A percentile compares a stretch with the other conserved stretches of the same genome.
These are phyloP conservation scores for Sphagnum contortum DNA, from an alignment of 225 moss, liverwort and hornwort genomes.

Conservation along the genomic window DNA sequence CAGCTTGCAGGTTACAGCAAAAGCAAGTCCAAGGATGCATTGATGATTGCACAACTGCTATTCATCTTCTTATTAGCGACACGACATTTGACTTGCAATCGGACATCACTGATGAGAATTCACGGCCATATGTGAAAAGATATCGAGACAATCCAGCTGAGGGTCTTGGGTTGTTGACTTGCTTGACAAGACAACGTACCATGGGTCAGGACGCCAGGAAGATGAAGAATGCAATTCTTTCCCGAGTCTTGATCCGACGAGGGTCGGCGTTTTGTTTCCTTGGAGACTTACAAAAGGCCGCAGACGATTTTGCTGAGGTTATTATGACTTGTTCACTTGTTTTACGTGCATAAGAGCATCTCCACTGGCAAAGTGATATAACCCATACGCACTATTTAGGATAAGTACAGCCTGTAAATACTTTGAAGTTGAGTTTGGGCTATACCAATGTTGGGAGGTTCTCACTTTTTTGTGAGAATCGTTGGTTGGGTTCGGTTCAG, in stretches of 20 bases:
- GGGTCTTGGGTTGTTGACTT: constrained; percentile 34
- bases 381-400: no score
- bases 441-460: no score
- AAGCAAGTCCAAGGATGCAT: constrained; percentile 38
- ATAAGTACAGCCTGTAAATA: no score
- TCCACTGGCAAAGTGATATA: no score
- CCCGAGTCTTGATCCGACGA: constrained; percentile 26
- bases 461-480: no score
- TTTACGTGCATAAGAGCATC: not conserved
- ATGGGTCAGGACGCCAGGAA: constrained; percentile 15
- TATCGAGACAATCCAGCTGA: constrained; percentile 25
- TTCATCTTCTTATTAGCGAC: constrained; percentile 22
- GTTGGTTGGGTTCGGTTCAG: no score
- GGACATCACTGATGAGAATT: constrained; percentile 25
- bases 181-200: constrained; percentile 34
- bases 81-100: constrained; percentile 33
- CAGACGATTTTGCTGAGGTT: constrained; percentile 23
- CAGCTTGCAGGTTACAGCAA: constrained; percentile 37
- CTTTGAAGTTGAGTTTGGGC: no score
- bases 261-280: constrained; percentile 40
- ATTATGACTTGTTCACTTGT: not conserved
- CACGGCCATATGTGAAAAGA: constrained; percentile 25
- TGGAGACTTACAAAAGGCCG: constrained; percentile 23
- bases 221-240: constrained; percentile 16
- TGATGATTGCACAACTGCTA: constrained; percentile 35